Evolutionary conservation across 768 basidiomycete species (phyloP), one percentile per base, ranked within the genome.

Genomic region (Hemileccinum impolitum): DNA sequence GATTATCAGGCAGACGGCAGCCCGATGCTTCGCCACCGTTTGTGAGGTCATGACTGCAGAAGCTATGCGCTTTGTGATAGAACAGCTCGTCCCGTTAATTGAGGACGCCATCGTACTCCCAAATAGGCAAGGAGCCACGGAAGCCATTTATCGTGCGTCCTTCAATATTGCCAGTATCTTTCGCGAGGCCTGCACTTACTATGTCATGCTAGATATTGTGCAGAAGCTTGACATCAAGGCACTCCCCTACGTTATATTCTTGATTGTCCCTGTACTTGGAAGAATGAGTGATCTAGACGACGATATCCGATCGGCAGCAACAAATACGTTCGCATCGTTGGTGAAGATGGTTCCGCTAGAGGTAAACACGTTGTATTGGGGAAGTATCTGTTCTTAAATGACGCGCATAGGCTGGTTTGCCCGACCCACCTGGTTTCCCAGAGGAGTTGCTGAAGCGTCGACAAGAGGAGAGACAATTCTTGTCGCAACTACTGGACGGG

Each of bases 281-380:
- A 79, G 96, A 31, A 99, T 98, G 96, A 97, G 93, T 59, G 96
- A 99, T 66, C 64, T 82, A 5, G 85, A 97, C 60, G 92, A 94
- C 52, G 88, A 90, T 51, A 87, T 96, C 36, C 87, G 96, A 23
- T 82, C 95, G 25, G 83, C 92, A 2, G 86, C 96, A 3, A 98
- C 96, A n/a, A 94, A 93, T 62, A 94, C 94, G 0, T 99, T 99
- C 62, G 96, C 96, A 0, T 89, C 92, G 0, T 72, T 99, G 15
- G 91, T 99, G 53, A 97, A 98, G 74, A 95, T 99, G 88, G 92
- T 98, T 12, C 96, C 96, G 6, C 76, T 99, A 0, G 96, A 98
- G 80, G 94, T 93, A 53, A 52, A 76, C 58, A 18, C 5, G 32
- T 21, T 12, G 12, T 36, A 18, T 38, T 25, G 17, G 43, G 14